Evolutionary conservation across 108 stramenopile genomes (phyloP).

Genomic region (Epipyxis sp.): DNA sequence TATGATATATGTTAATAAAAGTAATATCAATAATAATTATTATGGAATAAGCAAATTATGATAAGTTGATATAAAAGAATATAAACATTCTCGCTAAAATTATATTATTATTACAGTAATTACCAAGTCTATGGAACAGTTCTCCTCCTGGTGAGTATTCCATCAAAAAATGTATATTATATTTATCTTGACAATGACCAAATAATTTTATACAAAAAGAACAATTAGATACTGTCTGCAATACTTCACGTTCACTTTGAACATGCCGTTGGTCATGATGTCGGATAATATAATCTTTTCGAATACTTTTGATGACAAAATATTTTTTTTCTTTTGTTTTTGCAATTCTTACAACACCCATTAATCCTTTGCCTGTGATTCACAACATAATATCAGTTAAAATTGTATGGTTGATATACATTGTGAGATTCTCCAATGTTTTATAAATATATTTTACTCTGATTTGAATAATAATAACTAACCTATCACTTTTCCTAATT

Average conservation of each 20-base stretch:
- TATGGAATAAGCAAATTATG: too few species aligned
- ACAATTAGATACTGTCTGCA: background rate
- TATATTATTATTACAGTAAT: too few species aligned
- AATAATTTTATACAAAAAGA: background rate
- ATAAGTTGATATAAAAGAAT: too few species aligned
- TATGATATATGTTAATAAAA: too few species aligned
- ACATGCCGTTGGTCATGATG: constrained; percentile 44
- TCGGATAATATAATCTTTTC: constrained; percentile 35
- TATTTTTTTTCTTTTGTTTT: background rate
- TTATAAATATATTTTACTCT: too few species aligned
- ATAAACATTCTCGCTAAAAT: too few species aligned
- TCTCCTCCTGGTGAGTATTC: constrained; percentile 22
- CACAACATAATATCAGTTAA: too few species aligned
- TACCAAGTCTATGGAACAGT: background rate
- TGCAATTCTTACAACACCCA: constrained; percentile 35
- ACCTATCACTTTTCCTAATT: too few species aligned
- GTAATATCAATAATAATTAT: too few species aligned
- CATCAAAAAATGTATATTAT: background rate
- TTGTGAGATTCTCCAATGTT: too few species aligned
- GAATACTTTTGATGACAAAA: constrained; percentile 33
- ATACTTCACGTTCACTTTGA: constrained; percentile 30
- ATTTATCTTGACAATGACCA: background rate
- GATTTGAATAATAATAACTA: too few species aligned
- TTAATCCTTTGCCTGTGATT: constrained; percentile 34
- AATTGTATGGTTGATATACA: too few species aligned